A percentile compares a stretch with the other conserved stretches of the same genome.
phyloP scores from a whole-genome alignment of 129 eudicot species.

The Tagetes erecta region DNA sequence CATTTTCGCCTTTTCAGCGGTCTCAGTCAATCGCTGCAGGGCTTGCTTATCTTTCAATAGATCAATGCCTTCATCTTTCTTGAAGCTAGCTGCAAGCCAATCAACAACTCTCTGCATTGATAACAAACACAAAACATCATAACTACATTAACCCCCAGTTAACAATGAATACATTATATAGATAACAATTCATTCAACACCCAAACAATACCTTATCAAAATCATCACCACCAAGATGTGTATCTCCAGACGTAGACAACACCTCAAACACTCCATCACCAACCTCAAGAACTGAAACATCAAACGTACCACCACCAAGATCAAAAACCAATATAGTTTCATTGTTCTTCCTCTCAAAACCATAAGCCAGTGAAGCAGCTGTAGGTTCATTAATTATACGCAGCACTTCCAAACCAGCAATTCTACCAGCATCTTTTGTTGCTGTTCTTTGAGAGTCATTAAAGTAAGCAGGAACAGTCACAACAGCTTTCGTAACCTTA shows the following conservation, averaged over 20 bases:
- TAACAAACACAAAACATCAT: conserved; percentile 5
- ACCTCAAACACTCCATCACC: conserved; percentile 99
- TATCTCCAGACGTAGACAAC: conserved; percentile 95
- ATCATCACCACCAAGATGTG: conserved; percentile 99
- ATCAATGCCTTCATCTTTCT: conserved; percentile 89
- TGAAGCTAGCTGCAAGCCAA: conserved; percentile 88
- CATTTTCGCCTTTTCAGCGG: conserved; percentile 99
- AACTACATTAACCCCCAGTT: neutral
- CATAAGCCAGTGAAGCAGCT: conserved; percentile 94
- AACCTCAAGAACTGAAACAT: conserved; percentile 99
- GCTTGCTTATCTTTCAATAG: conserved; percentile 96
- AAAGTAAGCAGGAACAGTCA: conserved; percentile 92
- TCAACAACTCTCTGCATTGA: conserved; percentile 82
- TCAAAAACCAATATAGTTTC: conserved; percentile 93
- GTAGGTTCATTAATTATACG: conserved; percentile 96
- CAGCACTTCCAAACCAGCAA: conserved; percentile 92
- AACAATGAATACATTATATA: neutral
- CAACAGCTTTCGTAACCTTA: conserved; percentile 91
- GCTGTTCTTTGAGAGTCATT: conserved; percentile 98
- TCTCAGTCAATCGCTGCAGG: conserved; percentile 88
- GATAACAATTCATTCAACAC: neutral
- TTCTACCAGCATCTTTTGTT: conserved; percentile 98
- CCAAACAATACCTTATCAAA: conserved; percentile 70
- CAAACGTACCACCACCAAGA: conserved; percentile 99
- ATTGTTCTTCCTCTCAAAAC: conserved; percentile 91